Evolutionary conservation across 257 asterid genomes (phyloP), one percentile per base, ranked within the genome.

Genomic region (Marsdenia floribunda): DNA sequence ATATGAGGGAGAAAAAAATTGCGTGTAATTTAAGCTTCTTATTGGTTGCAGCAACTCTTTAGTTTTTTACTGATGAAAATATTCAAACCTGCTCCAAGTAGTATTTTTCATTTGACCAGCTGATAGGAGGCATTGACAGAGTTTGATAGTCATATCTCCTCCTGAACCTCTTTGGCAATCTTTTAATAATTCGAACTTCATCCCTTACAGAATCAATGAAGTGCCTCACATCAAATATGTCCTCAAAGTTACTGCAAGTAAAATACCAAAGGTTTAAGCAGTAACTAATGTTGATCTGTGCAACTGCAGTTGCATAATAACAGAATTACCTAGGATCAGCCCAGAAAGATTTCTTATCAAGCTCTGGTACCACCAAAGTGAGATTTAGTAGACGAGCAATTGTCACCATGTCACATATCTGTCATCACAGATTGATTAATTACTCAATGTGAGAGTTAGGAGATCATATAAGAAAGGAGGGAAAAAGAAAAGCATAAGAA

Each of bases 351-450:
- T 89, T 82, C 88, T 92, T 95, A 75, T 95, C 99, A 63, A 95
- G 99, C 85, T 95, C 92, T 6, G 99, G 99, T 75, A 95, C 92
- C 76, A 95, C 87, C 90, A 83, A 83, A 5, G 98, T 95, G 75
- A 95, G 96, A 83, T 95, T 95, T 85, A 95, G 77, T 76, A 91
- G 90, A 69, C 96, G 96, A 59, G 98, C 99, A 79, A 95, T 78
- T 26, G 88, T 76, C 80, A 95, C 98, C 99, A 95, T 95, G 89
- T 95, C 99, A 80, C 98, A 95, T 68, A 95, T 95, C 99, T 95
- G 84, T 76, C 82, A 82, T 68, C 65, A 68, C 81, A 80, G 77
- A 71, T 68, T 75, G 75, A 33, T 72, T 21, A 73, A 70, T 83
- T 59, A 77, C 82, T 72, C 77, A 72, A 19, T 61, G 47, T 9